phyloP scores from a whole-genome alignment of 73 alveolate genomes.

The Tetrahymena malaccensis region DNA sequence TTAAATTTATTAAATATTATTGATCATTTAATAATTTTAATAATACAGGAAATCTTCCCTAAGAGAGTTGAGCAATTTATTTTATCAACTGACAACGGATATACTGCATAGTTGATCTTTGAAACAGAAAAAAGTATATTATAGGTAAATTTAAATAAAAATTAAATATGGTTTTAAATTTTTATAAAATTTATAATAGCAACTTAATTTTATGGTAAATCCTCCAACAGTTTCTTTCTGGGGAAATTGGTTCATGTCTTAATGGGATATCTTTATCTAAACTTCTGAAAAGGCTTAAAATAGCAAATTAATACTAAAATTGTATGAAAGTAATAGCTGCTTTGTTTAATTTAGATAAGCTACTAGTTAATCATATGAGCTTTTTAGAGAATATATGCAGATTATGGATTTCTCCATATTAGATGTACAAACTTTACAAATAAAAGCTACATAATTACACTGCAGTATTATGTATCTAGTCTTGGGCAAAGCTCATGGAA shows the following conservation, averaged over 20 bases:
- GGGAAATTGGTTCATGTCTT: conserved; percentile 4
- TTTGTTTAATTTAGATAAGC: not conserved
- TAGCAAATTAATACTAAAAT: not conserved
- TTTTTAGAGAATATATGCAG: conserved; percentile 1
- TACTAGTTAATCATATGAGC: not conserved
- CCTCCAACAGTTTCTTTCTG: conserved; percentile 25
- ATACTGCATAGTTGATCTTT: conserved; percentile 27
- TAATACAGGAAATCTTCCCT: conserved; percentile 52
- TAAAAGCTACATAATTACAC: not conserved
- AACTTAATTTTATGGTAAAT: conserved; percentile 1
- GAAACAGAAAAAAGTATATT: conserved; percentile 28
- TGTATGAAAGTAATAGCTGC: not conserved
- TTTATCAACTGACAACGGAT: conserved; percentile 61
- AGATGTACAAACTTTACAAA: not conserved
- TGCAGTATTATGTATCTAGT: conserved; percentile 28
- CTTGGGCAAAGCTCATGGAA: conserved; percentile 1
- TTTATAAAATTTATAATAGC: not conserved
- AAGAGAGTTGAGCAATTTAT: conserved; percentile 56
- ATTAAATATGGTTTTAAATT: not conserved
- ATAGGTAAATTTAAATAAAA: not conserved
- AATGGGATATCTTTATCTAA: conserved; percentile 23
- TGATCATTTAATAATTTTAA: not conserved
- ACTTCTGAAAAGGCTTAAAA: not conserved
- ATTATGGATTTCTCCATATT: conserved; percentile 4
- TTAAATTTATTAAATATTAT: not conserved